Conservation (phyloP, 306 rosid genomes). For the Fragaria iinumae region DNA sequence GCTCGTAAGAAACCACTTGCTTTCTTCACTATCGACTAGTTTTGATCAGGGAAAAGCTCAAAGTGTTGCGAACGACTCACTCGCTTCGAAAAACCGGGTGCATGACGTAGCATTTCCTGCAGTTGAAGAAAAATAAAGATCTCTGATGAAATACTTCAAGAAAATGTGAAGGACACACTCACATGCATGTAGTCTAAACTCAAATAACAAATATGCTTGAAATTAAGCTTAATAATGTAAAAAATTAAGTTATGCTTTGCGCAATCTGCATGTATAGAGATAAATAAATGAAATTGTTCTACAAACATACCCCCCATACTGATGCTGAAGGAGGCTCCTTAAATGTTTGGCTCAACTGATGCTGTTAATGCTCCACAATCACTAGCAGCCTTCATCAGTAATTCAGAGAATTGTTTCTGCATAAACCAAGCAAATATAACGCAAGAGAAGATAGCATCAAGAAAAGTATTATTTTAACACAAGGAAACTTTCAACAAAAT, state of each 20-base stretch:
- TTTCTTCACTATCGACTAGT: too few relatives aligned
- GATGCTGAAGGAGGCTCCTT: slow-evolving; percentile 89
- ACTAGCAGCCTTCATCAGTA: slow-evolving; percentile 95
- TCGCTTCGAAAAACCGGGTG: slow-evolving; percentile 89
- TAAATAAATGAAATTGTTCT: slow-evolving; percentile 20
- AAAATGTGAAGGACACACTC: not conserved
- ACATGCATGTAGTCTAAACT: not conserved
- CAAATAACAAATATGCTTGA: not conserved
- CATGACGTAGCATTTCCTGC: slow-evolving; percentile 97
- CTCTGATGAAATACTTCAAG: not conserved
- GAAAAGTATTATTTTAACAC: not conserved
- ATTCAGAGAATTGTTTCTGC: slow-evolving; percentile 96
- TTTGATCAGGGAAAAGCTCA: too few relatives aligned
- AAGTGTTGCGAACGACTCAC: slow-evolving; percentile 89
- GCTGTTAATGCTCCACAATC: slow-evolving; percentile 93
- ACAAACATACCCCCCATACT: slow-evolving; percentile 65
- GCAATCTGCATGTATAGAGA: not conserved
- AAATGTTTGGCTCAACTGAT: slow-evolving; percentile 95
- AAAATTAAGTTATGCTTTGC: not conserved
- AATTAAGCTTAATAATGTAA: not conserved
- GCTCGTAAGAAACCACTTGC: too few relatives aligned
- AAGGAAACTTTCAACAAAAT: not conserved
- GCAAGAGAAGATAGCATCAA: slow-evolving; percentile 20
- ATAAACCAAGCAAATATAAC: slow-evolving; percentile 30
- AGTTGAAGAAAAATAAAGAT: slow-evolving; percentile 6